Evolutionary conservation across 2,329 filamentous ascomycete genomes (phyloP), one percentile per base, ranked within the genome.

Genomic region (Clarireedia sp.): DNA sequence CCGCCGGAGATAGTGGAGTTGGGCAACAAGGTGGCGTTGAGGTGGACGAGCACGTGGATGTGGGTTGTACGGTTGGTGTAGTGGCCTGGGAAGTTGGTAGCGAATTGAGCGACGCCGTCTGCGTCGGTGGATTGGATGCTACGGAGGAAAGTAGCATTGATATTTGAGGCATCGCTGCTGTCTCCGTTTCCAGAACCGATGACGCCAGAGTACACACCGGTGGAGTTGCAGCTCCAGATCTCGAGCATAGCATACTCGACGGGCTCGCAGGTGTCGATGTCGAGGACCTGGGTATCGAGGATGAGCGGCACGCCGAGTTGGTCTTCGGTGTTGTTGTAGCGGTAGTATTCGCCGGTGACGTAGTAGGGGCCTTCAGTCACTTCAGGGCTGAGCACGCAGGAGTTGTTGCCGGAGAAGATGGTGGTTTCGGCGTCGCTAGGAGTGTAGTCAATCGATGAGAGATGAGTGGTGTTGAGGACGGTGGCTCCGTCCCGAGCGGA

Each of bases 311-410:
- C 41, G 19, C 41, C 41, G 41, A 24, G 5, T 45, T 45, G 41
- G 8, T 19, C 41, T 26, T 74, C 71, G 5, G 59, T 60, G 46
- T 74, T 58, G 60, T 80, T 67, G 45, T 70, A 60, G 23, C 72
- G 70, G 56, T 74, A 69, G 1, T 69, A 59, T 52, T 74, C 71
- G 8, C 71, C 70, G 16, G 63, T 65, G 26, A 73, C 70, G 50
- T 67, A 81, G 69, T 80, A 81, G n/a, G 79, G 78, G 1, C 78
- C 78, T 61, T 78, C 71, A 8, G 73, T 78, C 21, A 74, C 74
- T 63, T 81, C 78, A 0, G 77, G 76, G 16, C 71, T 74, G 17
- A 81, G 68, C 23, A 79, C 68, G 59, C 78, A 80, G 24, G 41
- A 74, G 66, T 45, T 73, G 61, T 59, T 74, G 71, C 57, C 69